These are phyloP conservation scores for Domatiomyces catenatus DNA, from an alignment of 2,329 filamentous ascomycete genomes.

Conservation along the genomic window DNA sequence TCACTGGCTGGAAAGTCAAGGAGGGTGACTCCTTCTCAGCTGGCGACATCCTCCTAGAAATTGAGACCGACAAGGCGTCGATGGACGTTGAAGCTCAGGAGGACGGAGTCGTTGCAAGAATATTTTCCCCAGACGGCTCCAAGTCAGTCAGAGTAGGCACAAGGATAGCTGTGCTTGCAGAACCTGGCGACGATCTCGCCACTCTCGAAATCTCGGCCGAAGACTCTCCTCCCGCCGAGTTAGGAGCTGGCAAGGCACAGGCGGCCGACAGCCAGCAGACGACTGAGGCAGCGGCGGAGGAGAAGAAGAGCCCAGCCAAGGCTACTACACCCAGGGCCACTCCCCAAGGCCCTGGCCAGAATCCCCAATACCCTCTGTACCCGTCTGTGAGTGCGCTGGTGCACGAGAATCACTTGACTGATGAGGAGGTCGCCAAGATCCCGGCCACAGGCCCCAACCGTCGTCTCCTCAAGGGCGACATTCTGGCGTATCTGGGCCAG, in stretches of 20 bases:
- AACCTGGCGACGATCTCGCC: constrained; percentile 63
- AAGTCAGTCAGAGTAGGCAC: constrained; percentile 65
- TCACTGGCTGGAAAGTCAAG: constrained; percentile 70
- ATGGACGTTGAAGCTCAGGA: constrained; percentile 94
- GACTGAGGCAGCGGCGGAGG: constrained; percentile 17
- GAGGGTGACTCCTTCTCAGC: constrained; percentile 68
- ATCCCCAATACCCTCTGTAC: constrained; percentile 35
- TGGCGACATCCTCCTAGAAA: constrained; percentile 77
- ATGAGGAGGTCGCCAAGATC: constrained; percentile 64
- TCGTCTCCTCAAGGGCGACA: constrained; percentile 84
- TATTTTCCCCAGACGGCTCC: constrained; percentile 52
- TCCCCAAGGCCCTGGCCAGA: constrained; percentile 21
- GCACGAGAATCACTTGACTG: constrained; percentile 60
- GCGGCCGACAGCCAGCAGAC: constrained; percentile 3
- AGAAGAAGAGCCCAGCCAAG: constrained; percentile 12
- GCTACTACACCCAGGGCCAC: constrained; percentile 12
- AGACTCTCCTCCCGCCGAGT: constrained; percentile 24
- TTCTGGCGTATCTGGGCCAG: constrained; percentile 73
- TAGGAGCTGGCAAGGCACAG: constrained; percentile 12
- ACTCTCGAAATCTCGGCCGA: constrained; percentile 62
- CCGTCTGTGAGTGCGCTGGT: constrained; percentile 76
- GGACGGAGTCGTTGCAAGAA: constrained; percentile 73
- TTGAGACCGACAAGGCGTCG: constrained; percentile 85
- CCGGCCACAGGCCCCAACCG: constrained; percentile 75
- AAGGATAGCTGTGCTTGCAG: constrained; percentile 69